A percentile compares a stretch with the other conserved stretches of the same genome.
Evolutionary conservation across 176 grass and related monocot species (phyloP).

Genomic region (Zea luxurians): DNA sequence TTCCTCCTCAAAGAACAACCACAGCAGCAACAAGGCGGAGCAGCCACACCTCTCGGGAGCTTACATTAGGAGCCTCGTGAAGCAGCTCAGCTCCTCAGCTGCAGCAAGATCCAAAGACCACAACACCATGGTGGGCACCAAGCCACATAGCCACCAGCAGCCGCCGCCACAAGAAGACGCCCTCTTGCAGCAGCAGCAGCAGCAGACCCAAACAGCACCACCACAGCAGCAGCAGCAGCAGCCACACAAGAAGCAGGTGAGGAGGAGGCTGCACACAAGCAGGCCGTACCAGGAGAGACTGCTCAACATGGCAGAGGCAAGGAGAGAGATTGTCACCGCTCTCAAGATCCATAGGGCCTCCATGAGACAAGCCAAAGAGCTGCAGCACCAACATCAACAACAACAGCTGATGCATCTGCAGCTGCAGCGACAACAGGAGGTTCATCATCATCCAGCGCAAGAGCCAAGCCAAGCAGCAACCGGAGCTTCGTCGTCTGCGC

Average conservation of each 20-base stretch:
- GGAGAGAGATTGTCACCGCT: conserved; percentile 89
- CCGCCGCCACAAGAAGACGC: conserved; percentile 32
- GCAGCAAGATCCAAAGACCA: conserved; percentile 51
- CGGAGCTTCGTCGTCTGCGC: conserved; percentile 30
- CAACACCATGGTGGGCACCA: conserved; percentile 60
- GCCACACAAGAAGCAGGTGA: conserved; percentile 92
- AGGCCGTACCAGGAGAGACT: conserved; percentile 88
- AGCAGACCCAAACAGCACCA: conserved; percentile 8
- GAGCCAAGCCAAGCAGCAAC: conserved; percentile 28
- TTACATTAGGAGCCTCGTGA: conserved; percentile 90
- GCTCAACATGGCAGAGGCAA: conserved; percentile 95
- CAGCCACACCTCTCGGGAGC: conserved; percentile 82
- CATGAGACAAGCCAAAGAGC: conserved; percentile 92
- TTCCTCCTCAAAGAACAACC: conserved; percentile 50
- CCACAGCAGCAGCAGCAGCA: conserved; percentile 38
- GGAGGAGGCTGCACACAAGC: conserved; percentile 88
- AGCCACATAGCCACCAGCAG: conserved; percentile 27
- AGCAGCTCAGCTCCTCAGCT: conserved; percentile 79
- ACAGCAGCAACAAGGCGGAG: conserved; percentile 34
- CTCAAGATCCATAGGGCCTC: conserved; percentile 92
- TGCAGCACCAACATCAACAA: conserved; percentile 47
- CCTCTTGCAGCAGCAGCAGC: background rate
- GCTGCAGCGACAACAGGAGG: conserved; percentile 45
- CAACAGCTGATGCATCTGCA: conserved; percentile 38
- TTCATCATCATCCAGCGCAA: conserved; percentile 27